Evolutionary conservation across 495 filamentous ascomycete species (phyloP), one percentile per base, ranked within the genome.

Genomic region (Penicillium cosmopolitanum): DNA sequence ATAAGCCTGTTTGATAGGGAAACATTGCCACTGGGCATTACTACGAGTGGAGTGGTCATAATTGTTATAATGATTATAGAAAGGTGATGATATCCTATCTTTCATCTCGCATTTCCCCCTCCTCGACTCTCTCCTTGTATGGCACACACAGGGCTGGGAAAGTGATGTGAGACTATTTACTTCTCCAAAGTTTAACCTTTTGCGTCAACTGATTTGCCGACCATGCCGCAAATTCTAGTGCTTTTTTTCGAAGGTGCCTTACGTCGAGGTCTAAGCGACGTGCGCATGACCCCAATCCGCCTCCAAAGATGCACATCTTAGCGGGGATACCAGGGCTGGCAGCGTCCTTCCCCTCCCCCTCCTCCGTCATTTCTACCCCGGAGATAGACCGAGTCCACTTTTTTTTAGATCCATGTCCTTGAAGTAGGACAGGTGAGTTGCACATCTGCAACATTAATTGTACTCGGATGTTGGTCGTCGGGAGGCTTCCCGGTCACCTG

Each of bases 301-400:
- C 36, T 12, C 36, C 13, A 19, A 10, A 16, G 42, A 44, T 44
- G 42, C 42, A 44, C 42, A 15, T 44, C 8, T 19, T 13, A 44
- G 42, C 42, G 42, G 40, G 40, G 42, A 9, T 18, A 19, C 2
- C n/a, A 16, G 16, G n/a, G 16, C 28, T 31, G 8, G 28, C 28
- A 31, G 28, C 19, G 19, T 21, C 19, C 19, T 21, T 23, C 28
- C 28, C 5, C 28, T 8, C 28, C 5, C 28, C 8, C 28, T 31
- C 28, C 28, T 31, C 6, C 28, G 28, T 31, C 28, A 31, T 44
- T 16, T 44, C 42, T 38, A 48, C 21, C 19, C 46, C 46, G 46
- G 46, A 48, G 46, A 12, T 48, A 10, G 21, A 48, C 46, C 21
- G 21, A 48, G 12, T 48, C 46, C 46, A 48, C 46, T 25, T 48